These are phyloP conservation scores for Hemileccinum impolitum DNA, from an alignment of 768 basidiomycete genomes.

Conservation along the genomic window DNA sequence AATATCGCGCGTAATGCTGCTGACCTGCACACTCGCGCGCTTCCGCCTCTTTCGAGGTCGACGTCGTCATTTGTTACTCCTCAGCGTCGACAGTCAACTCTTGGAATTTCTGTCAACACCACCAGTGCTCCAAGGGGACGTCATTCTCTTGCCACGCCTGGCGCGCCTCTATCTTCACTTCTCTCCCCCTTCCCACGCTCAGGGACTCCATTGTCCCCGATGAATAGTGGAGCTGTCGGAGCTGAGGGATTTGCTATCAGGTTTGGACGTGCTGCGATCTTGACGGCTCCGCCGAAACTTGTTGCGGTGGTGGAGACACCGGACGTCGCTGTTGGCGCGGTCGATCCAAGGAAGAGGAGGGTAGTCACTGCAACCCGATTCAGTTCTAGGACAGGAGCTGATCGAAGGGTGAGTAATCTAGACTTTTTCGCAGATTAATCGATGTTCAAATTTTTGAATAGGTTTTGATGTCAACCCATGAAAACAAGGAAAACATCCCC, in stretches of 20 bases:
- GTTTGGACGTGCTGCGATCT: conserved; percentile 68
- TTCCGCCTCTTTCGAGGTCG: conserved; percentile 54
- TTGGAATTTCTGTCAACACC: conserved; percentile 35
- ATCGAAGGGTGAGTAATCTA: conserved; percentile 61
- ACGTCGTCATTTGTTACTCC: conserved; percentile 45
- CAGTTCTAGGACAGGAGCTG: conserved; percentile 77
- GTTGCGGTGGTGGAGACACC: conserved; percentile 83
- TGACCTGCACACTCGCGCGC: conserved; percentile 41
- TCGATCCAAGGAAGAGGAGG: conserved; percentile 78
- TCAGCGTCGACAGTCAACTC: conserved; percentile 33
- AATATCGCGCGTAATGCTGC: conserved; percentile 15
- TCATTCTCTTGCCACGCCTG: conserved; percentile 40
- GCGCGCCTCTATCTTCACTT: conserved; percentile 37
- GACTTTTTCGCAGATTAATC: not conserved
- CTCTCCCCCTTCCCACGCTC: conserved; percentile 29
- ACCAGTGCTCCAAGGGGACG: conserved; percentile 40
- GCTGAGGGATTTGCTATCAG: conserved; percentile 41
- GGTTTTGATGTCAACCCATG: conserved; percentile 84
- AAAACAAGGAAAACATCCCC: conserved; percentile 43
- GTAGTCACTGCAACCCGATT: conserved; percentile 88
- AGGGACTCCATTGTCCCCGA: conserved; percentile 34
- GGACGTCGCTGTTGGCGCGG: conserved; percentile 85
- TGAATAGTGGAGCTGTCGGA: conserved; percentile 20
- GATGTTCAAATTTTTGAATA: conserved; percentile 25
- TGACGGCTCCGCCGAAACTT: conserved; percentile 82